Percentiles rank a stretch among this genome's conserved stretches.
Evolutionary conservation across 2,329 filamentous ascomycete species (phyloP).

Genomic region (Cladorrhinum sp.): DNA sequence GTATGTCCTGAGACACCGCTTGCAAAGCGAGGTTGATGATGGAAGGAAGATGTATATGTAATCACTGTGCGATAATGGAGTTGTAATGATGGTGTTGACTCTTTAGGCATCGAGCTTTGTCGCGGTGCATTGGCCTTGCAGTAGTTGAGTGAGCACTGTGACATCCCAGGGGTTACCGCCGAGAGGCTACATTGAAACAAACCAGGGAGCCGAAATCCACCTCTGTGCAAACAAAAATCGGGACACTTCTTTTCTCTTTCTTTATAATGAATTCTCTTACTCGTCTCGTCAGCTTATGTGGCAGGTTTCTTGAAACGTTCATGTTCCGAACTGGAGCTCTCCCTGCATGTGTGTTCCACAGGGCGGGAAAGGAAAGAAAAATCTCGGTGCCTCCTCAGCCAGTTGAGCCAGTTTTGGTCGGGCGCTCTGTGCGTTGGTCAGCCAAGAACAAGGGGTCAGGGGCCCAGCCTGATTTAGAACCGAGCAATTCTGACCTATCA

Average conservation of each 20-base stretch:
- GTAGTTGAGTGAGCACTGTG: not conserved
- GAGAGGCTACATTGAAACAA: not conserved
- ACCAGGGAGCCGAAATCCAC: not conserved
- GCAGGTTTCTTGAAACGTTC: slow-evolving; percentile 1
- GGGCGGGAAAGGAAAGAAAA: not conserved
- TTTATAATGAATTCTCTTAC: too few species aligned
- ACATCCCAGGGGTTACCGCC: not conserved
- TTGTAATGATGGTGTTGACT: not conserved
- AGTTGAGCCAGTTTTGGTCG: not conserved
- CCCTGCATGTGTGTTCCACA: not conserved
- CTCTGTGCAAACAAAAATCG: not conserved
- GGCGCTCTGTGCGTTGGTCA: slow-evolving; percentile 6
- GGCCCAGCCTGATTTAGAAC: slow-evolving; percentile 10
- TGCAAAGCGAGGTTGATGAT: not conserved
- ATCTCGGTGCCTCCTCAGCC: slow-evolving; percentile 2
- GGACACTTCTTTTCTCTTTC: too few species aligned
- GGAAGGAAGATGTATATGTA: not conserved
- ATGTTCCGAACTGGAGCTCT: slow-evolving; percentile 2
- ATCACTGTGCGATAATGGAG: not conserved
- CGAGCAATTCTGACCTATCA: slow-evolving; percentile 6
- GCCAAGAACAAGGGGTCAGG: slow-evolving; percentile 7
- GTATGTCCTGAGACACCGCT: not conserved
- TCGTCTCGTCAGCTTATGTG: too few species aligned
- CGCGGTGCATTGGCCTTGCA: not conserved
- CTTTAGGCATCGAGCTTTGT: not conserved